Base-by-base conservation (phyloP, 208 protist species). In the Leishmania aethiopica region DNA sequence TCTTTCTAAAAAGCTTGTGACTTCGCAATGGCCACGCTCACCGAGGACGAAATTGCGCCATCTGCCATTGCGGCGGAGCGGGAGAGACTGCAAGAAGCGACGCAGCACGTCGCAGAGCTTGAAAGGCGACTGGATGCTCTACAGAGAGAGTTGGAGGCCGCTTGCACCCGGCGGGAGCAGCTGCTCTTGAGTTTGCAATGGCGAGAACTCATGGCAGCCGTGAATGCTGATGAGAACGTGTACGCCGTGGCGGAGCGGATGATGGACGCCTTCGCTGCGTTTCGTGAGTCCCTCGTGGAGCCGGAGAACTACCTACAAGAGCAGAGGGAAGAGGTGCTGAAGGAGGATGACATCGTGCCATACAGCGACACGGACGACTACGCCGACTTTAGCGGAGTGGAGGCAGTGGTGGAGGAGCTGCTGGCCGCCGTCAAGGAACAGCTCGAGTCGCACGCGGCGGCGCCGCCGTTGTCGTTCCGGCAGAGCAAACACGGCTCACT, bases 311-410 rank as follows among this genome's bases (percentile, higher is more conserved):
- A 96, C 79, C 77, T 17, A 40, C 57, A 87, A 45, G 86, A 87
- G 69, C 69, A 75, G 28, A 66, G n/a, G 15, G 74, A 73, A 10
- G 82, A 82, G 59, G 11, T 22, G 11, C 11, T 62, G 47, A 80
- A 67, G 0, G 82, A 81, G 7, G 85, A 84, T 37, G 59, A 81
- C 15, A 67, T 87, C 0, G 81, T 96, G 37, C 86, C 90, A 2
- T 96, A 88, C 81, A 83, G 78, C 72, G 90, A 94, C 77, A 96
- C 91, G 8, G 93, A 96, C 75, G 90, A 96, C 81, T 96, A 93
- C 79, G 93, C 90, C 6, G 93, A 96, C 78, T 85, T 96, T 74
- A 88, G 86, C 57, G 77, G 79, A 1, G 60, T 96, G 17, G 92
- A 96, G 69, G 42, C 71, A 11, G 80, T 83, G 2, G 82, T 95